Evolutionary conservation across 2,329 filamentous ascomycete species (phyloP).

Genomic region (Cladobotryum protrusum): DNA sequence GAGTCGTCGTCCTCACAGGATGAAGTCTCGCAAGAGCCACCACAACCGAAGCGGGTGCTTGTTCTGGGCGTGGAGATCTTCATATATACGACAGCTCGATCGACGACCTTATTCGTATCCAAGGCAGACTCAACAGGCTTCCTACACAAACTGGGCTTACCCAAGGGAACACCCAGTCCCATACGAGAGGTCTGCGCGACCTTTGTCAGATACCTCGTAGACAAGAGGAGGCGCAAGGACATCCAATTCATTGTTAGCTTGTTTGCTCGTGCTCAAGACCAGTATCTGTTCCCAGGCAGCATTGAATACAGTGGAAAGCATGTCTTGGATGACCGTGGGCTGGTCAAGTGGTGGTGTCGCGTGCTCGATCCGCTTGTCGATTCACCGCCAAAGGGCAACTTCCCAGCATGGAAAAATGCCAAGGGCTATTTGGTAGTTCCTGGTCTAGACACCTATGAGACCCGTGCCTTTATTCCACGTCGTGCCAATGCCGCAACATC

Average conservation of each 20-base stretch:
- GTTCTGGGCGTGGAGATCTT: slow-evolving; percentile 81
- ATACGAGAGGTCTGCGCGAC: slow-evolving; percentile 66
- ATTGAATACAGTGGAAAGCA: slow-evolving; percentile 81
- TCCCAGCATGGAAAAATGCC: slow-evolving; percentile 37
- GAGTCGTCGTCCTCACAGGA: slow-evolving; percentile 17
- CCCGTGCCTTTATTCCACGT: slow-evolving; percentile 68
- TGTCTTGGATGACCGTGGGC: slow-evolving; percentile 79
- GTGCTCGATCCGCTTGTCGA: slow-evolving; percentile 72
- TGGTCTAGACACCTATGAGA: slow-evolving; percentile 76
- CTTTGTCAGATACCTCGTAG: slow-evolving; percentile 71
- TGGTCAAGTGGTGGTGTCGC: slow-evolving; percentile 95
- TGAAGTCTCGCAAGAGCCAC: slow-evolving; percentile 8
- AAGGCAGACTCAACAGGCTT: slow-evolving; percentile 97
- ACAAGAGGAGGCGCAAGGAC: slow-evolving; percentile 55
- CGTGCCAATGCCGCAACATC: slow-evolving; percentile 37
- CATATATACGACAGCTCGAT: slow-evolving; percentile 73
- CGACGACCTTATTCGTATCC: slow-evolving; percentile 87
- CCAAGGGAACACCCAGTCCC: slow-evolving; percentile 61
- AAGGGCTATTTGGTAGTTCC: slow-evolving; percentile 83
- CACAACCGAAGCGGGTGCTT: slow-evolving; percentile 43
- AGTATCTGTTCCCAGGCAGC: slow-evolving; percentile 93
- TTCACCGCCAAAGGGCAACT: slow-evolving; percentile 30
- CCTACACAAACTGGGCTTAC: slow-evolving; percentile 59
- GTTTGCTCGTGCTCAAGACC: slow-evolving; percentile 85
- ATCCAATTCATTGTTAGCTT: slow-evolving; percentile 74